Conservation (phyloP, 208 protist genomes). For the Trypanosoma vivax region DNA sequence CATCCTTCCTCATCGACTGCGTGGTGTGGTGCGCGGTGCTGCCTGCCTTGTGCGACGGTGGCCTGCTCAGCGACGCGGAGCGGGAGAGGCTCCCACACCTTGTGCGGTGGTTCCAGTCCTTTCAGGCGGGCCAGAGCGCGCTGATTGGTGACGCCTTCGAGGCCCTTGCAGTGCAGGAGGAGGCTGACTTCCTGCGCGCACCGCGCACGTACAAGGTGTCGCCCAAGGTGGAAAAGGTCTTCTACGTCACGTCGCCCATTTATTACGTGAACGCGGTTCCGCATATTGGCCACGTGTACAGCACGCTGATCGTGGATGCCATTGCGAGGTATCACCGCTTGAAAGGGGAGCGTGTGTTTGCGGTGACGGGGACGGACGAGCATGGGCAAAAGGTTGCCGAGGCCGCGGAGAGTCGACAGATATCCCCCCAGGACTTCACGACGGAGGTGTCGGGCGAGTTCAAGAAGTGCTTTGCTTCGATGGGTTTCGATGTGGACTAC, state of each 20-base stretch:
- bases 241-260: slow-evolving; percentile 87
- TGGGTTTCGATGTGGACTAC: slow-evolving; percentile 88
- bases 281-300: slow-evolving; percentile 92
- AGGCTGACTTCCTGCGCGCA: slow-evolving; percentile 70
- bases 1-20: slow-evolving; percentile 66
- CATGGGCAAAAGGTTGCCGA: slow-evolving; percentile 97
- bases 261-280: slow-evolving; percentile 91
- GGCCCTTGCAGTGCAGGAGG: slow-evolving; percentile 72
- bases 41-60: slow-evolving; percentile 76
- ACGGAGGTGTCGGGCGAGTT: slow-evolving; percentile 87
- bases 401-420: slow-evolving; percentile 63
- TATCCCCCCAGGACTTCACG: slow-evolving; percentile 88
- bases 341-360: slow-evolving; percentile 83
- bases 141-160: slow-evolving; percentile 55
- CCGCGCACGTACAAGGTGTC: slow-evolving; percentile 63
- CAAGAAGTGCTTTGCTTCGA: slow-evolving; percentile 78
- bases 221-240: slow-evolving; percentile 62
- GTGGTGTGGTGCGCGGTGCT: slow-evolving; percentile 67
- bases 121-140: slow-evolving; percentile 41
- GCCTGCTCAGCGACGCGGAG: slow-evolving; percentile 44
- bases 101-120: slow-evolving; percentile 67
- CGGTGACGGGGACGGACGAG: slow-evolving; percentile 98
- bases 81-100: slow-evolving; percentile 44
- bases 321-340: slow-evolving; percentile 85
- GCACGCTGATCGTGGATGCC: slow-evolving; percentile 84